Evolutionary conservation across 163 green algal species (phyloP), one percentile per base, ranked within the genome.

Genomic region (Scenedesmus sp.): DNA sequence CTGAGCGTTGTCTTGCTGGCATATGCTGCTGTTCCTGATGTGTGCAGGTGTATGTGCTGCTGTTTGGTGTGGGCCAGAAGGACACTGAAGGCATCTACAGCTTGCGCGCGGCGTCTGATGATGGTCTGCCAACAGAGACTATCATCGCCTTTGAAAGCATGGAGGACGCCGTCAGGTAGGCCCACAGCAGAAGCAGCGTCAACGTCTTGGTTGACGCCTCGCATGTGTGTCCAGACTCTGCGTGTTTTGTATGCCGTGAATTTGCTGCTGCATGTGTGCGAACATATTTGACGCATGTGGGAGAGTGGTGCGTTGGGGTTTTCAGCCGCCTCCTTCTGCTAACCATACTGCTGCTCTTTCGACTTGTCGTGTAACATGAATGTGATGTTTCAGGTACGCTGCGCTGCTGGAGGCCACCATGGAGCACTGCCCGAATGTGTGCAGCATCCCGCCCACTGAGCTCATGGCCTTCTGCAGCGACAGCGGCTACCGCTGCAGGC

Each of bases 21-120:
- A 10, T 30, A 30, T 76, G 65, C 65, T 68, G 56, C 56, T 68
- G 56, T 16, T 76, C 59, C 26, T 76, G 65, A 35, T 76, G 30
- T 76, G 30, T 86, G 92, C 94, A 97, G 94, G 94, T 98, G 76
- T 97, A 96, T 85, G 96, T 99, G 26, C 96, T 99, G 42, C 83
- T 99, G 33, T 99, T 98, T 93, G 96, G 96, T 12, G 95, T 97
- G 15, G 95, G 94, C 0, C 87, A 94, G 33, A 87, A 91, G 0
- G 96, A 97, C 30, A 96, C 95, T 15, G 97, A 99, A 83, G 97
- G 97, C 82, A 99, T 99, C 82, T 99, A 99, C 94, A 96, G 93
- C 1, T 90, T 99, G 65, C 90, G 96, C 0, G 95, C 95, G n/a
- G 92, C 93, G 24, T 90, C 84, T 18, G 93, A 92, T 6, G 96